These are phyloP conservation scores for Pythium phragmitis DNA, from an alignment of 352 stramenopile genomes.

Conservation along the genomic window DNA sequence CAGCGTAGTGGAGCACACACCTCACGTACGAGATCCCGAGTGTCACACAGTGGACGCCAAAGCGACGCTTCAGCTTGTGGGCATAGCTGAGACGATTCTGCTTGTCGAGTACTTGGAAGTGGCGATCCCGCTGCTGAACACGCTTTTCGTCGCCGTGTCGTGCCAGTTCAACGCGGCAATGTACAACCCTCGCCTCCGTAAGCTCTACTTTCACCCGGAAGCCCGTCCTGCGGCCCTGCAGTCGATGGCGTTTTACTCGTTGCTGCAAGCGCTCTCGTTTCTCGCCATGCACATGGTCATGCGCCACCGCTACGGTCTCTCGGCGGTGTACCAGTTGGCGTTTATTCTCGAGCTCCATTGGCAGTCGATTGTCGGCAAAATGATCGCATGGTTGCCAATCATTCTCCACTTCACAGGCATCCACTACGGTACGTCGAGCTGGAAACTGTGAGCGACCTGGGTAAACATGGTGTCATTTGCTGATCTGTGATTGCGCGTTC, in stretches of 20 bases:
- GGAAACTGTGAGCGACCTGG: neutral
- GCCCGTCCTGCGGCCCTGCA: neutral
- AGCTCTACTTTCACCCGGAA: slow-evolving; percentile 7
- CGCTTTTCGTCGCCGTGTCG: slow-evolving; percentile 18
- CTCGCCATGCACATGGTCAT: slow-evolving; percentile 25
- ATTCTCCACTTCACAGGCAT: slow-evolving; percentile 19
- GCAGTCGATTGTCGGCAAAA: slow-evolving; percentile 23
- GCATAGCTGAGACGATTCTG: slow-evolving; percentile 24
- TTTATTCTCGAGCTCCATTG: slow-evolving; percentile 28
- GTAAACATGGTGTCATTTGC: neutral
- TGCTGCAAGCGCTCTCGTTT: slow-evolving; percentile 22
- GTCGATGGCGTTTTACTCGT: slow-evolving; percentile 25
- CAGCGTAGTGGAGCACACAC: too few relatives aligned
- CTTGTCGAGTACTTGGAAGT: slow-evolving; percentile 32
- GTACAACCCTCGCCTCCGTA: slow-evolving; percentile 22
- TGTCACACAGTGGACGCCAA: too few relatives aligned
- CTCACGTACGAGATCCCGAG: too few relatives aligned
- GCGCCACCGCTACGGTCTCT: slow-evolving; percentile 22
- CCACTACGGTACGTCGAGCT: slow-evolving; percentile 11
- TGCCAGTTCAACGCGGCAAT: slow-evolving; percentile 2
- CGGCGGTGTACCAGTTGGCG: slow-evolving; percentile 22
- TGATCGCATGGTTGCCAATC: slow-evolving; percentile 27
- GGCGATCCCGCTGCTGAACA: slow-evolving; percentile 23
- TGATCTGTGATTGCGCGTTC: neutral
- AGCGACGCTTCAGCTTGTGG: slow-evolving; percentile 11